phyloP scores from a whole-genome alignment of 1,139 yeast genomes.

The Yamadazyma taylorii region DNA sequence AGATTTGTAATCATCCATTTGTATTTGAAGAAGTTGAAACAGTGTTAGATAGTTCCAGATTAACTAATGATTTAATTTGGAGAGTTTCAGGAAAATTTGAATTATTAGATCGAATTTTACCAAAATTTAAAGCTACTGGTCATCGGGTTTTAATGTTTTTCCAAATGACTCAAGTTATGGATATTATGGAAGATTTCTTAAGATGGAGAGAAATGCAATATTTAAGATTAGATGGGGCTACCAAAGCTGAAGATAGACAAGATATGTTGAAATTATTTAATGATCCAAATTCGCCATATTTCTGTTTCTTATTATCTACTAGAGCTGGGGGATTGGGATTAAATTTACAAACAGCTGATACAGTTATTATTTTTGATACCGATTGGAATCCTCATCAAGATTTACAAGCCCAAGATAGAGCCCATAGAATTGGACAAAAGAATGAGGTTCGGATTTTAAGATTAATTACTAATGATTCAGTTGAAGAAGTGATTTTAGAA shows the following conservation, averaged over 20 bases:
- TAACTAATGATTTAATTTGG: conserved; percentile 74
- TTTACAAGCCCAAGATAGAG: conserved; percentile 89
- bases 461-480: conserved; percentile 77
- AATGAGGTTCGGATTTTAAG: conserved; percentile 81
- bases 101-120: conserved; percentile 68
- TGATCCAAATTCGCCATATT: conserved; percentile 70
- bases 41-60: conserved; percentile 71
- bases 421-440: conserved; percentile 88
- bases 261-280: conserved; percentile 66
- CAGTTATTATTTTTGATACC: conserved; percentile 82
- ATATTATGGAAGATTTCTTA: conserved; percentile 83
- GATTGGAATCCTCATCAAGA: conserved; percentile 95
- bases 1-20: conserved; percentile 96
- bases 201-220: conserved; percentile 64
- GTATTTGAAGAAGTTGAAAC: conserved; percentile 95
- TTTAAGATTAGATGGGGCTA: conserved; percentile 78
- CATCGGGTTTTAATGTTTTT: conserved; percentile 80
- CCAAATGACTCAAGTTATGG: conserved; percentile 90
- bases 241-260: conserved; percentile 83
- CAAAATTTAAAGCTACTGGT: conserved; percentile 72
- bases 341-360: conserved; percentile 84
- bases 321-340: conserved; percentile 91
- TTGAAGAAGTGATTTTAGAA: conserved; percentile 79
- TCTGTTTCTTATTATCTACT: conserved; percentile 76
- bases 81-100: conserved; percentile 79